Base-by-base conservation (phyloP, 495 filamentous ascomycete genomes). In the Schizothecium vesticola region DNA sequence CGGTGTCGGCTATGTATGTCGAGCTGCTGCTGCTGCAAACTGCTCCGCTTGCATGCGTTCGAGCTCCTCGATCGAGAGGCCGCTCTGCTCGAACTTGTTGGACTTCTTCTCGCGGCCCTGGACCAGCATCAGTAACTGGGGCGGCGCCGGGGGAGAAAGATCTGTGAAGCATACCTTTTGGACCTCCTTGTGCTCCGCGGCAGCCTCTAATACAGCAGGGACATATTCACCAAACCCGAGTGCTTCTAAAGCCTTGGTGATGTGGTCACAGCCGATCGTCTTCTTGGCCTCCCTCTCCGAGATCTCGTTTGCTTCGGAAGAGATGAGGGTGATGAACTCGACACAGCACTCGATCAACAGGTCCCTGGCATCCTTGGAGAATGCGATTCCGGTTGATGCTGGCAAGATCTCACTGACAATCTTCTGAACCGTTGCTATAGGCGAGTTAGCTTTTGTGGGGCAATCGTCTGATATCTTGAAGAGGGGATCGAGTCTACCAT, bases 281-380 rank as follows among this genome's bases (percentile, higher is more conserved):
- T 99, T 99, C 85, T 99, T 99, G 12, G 93, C 90, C 70, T 99
- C 95, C 74, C 94, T 96, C 79, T 99, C 95, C 19, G 93, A 92
- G 70, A 99, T 99, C 72, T 99, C 95, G 77, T 99, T 99, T 10
- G 95, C 96, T 81, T 99, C 93, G 43, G 92, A 95, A 25, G 94
- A 97, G 65, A 99, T 91, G 65, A 99, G 86, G 11, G 96, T 97
- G 78, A 99, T 97, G 82, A 98, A 99, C 76, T 99, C 95, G 70
- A 98, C 95, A 76, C 96, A 99, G 83, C 94, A 98, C 80, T 98
- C 95, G 80, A 98, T 98, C 57, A 99, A 86, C 5, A 97, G 83
- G 73, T 99, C 95, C 62, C 96, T 88, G 3, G 95, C 92, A 72
- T 99, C 95, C 80, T 94, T 96, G 25, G 92, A 91, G 76, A 97